A percentile compares a stretch with the other conserved stretches of the same genome.
Conservation (phyloP, 176 grass and related monocot species). For the Poa annua region DNA sequence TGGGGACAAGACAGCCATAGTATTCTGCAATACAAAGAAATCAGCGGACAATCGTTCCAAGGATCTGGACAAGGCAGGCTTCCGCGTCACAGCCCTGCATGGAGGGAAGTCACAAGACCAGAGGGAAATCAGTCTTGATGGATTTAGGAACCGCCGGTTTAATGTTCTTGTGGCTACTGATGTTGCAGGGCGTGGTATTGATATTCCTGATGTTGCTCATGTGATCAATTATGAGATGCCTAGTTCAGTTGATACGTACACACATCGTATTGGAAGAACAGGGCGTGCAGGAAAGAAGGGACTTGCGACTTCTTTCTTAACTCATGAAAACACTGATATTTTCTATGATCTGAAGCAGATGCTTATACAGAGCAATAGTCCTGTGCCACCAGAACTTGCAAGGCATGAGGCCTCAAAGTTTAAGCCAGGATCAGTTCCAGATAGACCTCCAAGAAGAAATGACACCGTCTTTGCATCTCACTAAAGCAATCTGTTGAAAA, state of each 20-base stretch:
- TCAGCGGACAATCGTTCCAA: constrained; percentile 79
- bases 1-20: constrained; percentile 94
- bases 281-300: constrained; percentile 97
- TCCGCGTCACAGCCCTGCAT: constrained; percentile 84
- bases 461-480: constrained; percentile 73
- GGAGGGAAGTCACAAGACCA: constrained; percentile 98
- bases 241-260: constrained; percentile 79
- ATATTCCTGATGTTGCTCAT: constrained; percentile 98
- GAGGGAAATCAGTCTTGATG: constrained; percentile 93
- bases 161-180: constrained; percentile 99
- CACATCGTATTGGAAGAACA: constrained; percentile 94
- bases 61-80: constrained; percentile 87
- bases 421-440: constrained; percentile 85
- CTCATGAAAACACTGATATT: constrained; percentile 73
- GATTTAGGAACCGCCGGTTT: constrained; percentile 91
- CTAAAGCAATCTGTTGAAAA: constrained; percentile 33
- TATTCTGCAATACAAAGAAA: constrained; percentile 97
- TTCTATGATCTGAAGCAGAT: constrained; percentile 99
- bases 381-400: constrained; percentile 91
- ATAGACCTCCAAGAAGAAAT: constrained; percentile 86
- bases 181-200: constrained; percentile 96
- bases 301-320: constrained; percentile 84
- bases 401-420: constrained; percentile 95
- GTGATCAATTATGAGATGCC: constrained; percentile 99
- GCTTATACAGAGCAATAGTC: constrained; percentile 93